Base-by-base conservation (phyloP, 2,329 filamentous ascomycete genomes). In the Penicillium nordicum region DNA sequence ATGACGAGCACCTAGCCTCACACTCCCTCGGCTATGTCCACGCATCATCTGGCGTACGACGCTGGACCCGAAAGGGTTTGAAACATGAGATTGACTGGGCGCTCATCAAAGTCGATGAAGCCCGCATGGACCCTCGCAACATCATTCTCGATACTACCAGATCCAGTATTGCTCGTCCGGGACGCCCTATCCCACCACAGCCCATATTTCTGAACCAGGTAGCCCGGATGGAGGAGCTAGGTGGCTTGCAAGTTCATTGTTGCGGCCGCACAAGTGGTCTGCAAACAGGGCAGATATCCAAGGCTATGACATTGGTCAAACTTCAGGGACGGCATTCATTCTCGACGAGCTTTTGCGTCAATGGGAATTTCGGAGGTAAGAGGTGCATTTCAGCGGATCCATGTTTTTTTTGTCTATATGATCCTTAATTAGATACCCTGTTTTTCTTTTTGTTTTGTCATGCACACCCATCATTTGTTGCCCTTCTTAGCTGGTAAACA, bases 51-150 rank as follows among this genome's bases (percentile, higher is more conserved):
- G 93, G 93, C 7, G 88, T 97, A 57, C 86, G 91, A 5, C 85
- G 93, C 30, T 87, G 89, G 69, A 82, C 79, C 50, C 82, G 87
- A 57, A 81, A 88, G 58, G 86, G 88, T 5, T 78, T 95, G 25
- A 80, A 90, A 6, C 93, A 97, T 70, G 93, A 97, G 72, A 92
- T 97, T 43, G 93, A 97, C 72, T 97, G 93, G 93, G 92, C 92
- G 0, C 78, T 97, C 2, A 92, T 97, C 65, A 85, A 89, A 63
- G 90, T 97, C 61, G 79, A 88, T 11, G 80, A 87, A 4, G 82
- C 87, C 11, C 85, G 93, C 1, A 77, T 87, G 14, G 89, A 93
- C 3, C 79, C 82, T 0, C 82, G 84, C 57, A 97, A 97, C 65
- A 74, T 84, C 11, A 87, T 96, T 23, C 64, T 72, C 27, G 70